Base-by-base conservation (phyloP, 306 rosid genomes). In the Phaseolus lunatus region DNA sequence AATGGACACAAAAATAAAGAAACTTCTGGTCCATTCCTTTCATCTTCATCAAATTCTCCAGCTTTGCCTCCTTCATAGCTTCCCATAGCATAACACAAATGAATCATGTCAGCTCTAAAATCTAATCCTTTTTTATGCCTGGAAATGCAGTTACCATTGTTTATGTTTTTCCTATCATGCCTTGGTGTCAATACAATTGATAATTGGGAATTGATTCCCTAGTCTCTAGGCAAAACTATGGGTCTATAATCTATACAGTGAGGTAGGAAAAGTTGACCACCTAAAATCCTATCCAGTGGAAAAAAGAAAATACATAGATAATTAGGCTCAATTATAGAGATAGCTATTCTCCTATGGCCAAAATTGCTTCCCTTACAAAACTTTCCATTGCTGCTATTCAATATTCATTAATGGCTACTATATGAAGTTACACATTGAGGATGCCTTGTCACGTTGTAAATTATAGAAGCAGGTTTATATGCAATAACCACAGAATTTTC, bases 391-490 rank as follows among this genome's bases (percentile, higher is more conserved):
- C 23, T 47, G 49, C 73, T 57, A 12, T 24, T 57, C 29, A 53
- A 53, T 45, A 66, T 66, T 66, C 53, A 66, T 41, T 7, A 41
- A 66, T 39, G 35, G 31, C 4, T 18, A 43, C 19, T 44, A 24
- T 18, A 23, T 45, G 5, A 23, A 44, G 14, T 67, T 69, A 27
- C 24, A 4, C 9, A 45, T 14, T 8, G 8, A 26, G 41, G 53
- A 69, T 48, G 41, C 26, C 74, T 69, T 69, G 5, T 50, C 9
- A 27, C 44, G 27, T 26, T 7, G 74, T 47, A 33, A 69, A n/a
- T 47, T 23, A 19, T 39, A 65, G 8, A 19, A 43, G 19, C 49
- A 18, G 71, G 8, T 37, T 4, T 10, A 65, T 33, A 63, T 63
- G 57, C 57, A 68, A 45, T 14, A 45, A 24, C 57, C 33, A 41